phyloP scores from a whole-genome alignment of 2,329 filamentous ascomycete genomes.

The Botryotinia calthae region DNA sequence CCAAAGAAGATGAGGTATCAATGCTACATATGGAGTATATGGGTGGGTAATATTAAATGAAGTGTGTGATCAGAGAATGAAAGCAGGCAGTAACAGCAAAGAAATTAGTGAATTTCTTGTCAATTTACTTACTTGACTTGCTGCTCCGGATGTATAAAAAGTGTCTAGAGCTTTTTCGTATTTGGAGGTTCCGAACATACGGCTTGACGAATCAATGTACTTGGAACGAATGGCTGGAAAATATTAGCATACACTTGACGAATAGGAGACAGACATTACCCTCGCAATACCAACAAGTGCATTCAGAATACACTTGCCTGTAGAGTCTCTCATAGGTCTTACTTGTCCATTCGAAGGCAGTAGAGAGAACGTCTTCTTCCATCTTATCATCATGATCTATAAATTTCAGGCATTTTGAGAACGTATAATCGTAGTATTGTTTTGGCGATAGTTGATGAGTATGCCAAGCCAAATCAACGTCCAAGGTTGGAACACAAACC shows the following conservation, averaged over 20 bases:
- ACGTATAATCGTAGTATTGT: conserved; percentile 60
- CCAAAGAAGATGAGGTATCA: not conserved
- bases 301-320: conserved; percentile 68
- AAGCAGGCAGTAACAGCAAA: not conserved
- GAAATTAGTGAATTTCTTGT: not conserved
- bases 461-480: conserved; percentile 76
- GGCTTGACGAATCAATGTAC: conserved; percentile 49
- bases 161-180: conserved; percentile 47
- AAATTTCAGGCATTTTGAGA: conserved; percentile 51
- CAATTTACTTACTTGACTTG: conserved; percentile 38
- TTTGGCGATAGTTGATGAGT: conserved; percentile 68
- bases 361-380: conserved; percentile 61
- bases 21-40: not conserved
- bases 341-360: conserved; percentile 69
- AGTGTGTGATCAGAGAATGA: not conserved
- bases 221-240: conserved; percentile 53
- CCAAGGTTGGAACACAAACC: conserved; percentile 66
- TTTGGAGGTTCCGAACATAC: conserved; percentile 46
- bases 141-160: conserved; percentile 50
- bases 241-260: not conserved
- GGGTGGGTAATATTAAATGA: not conserved
- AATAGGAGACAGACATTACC: conserved; percentile 36
- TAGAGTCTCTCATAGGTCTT: conserved; percentile 66
- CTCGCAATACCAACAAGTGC: conserved; percentile 84
- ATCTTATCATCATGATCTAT: conserved; percentile 86